Base-by-base conservation (phyloP, 768 basidiomycete species). In the Boletus coccyginus region DNA sequence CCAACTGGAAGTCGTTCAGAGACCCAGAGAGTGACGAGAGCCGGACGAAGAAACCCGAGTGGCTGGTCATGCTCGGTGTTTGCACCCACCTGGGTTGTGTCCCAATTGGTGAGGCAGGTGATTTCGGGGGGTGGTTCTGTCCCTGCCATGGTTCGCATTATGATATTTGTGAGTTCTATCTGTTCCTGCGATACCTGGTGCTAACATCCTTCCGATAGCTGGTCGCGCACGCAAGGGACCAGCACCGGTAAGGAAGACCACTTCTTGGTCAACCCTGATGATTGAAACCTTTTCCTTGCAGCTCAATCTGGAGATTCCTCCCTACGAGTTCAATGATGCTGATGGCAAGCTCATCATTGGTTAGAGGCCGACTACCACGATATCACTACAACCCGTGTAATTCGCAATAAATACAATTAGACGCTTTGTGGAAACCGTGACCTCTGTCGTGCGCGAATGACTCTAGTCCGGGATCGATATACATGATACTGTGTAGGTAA, bases 21-120 rank as follows among this genome's bases (percentile, higher is more conserved):
- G 97, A 99, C 69, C 97, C 97, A 53, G 84, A 99, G 79, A 74
- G 83, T 47, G 97, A 99, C 70, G 90, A 94, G 66, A 83, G 79
- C 46, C 84, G 97, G 59, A 85, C 87, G 53, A 88, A 98, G 85
- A 88, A 89, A 75, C 95, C 95, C 29, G 95, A 98, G 74, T 98
- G 96, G 96, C 81, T 91, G 61, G 87, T 95, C 66, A 90, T 92
- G 89, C 75, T 90, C 50, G 90, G 90, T 60, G 91, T 95, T 55
- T 95, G 95, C 85, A 98, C 97, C 24, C 97, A 98, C 76, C 78
- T 99, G 63, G 96, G 96, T 72, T 98, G 96, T 77, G 96, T 99
- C 45, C 96, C 96, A 58, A 97, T 99, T 70, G 96, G 96, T 63
- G 94, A 96, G 75, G 86, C 93, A 60, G 94, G 94, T 73, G 96